Conservation (phyloP, 257 asterid species). For the Nicotiana benthamiana region DNA sequence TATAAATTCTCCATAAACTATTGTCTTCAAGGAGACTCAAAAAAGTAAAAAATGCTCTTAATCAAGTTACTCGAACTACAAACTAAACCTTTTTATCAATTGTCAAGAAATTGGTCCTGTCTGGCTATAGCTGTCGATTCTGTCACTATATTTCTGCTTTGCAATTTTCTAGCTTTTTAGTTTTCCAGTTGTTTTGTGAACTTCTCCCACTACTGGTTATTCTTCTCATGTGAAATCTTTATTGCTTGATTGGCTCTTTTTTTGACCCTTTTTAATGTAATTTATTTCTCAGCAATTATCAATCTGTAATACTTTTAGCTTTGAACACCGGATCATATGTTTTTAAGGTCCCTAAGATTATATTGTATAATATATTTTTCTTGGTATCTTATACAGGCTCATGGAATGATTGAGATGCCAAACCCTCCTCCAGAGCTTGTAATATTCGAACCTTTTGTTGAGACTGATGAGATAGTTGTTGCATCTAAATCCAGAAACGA, state of each 20-base stretch:
- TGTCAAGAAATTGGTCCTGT: not conserved
- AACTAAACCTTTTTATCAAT: not conserved
- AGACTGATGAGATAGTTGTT: constrained; percentile 70
- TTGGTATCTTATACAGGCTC: constrained; percentile 37
- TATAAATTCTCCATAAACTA: not conserved
- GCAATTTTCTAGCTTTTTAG: not conserved
- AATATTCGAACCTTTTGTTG: constrained; percentile 80
- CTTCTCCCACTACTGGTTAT: not conserved
- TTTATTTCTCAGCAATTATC: not conserved
- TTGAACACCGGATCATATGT: not conserved
- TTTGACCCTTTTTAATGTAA: not conserved
- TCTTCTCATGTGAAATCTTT: not conserved
- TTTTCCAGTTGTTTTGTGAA: not conserved
- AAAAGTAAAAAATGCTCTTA: not conserved
- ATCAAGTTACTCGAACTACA: not conserved
- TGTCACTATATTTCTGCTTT: not conserved
- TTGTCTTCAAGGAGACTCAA: not conserved
- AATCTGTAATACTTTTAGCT: not conserved
- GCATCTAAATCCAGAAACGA: constrained; percentile 38
- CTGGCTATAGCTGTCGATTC: not conserved
- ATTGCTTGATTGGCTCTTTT: not conserved
- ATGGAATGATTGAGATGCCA: constrained; percentile 87
- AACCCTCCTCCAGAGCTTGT: constrained; percentile 62
- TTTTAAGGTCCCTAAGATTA: not conserved
- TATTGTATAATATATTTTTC: not conserved